phyloP scores from a whole-genome alignment of 106 monocot genomes.

The Dioscorea alata region DNA sequence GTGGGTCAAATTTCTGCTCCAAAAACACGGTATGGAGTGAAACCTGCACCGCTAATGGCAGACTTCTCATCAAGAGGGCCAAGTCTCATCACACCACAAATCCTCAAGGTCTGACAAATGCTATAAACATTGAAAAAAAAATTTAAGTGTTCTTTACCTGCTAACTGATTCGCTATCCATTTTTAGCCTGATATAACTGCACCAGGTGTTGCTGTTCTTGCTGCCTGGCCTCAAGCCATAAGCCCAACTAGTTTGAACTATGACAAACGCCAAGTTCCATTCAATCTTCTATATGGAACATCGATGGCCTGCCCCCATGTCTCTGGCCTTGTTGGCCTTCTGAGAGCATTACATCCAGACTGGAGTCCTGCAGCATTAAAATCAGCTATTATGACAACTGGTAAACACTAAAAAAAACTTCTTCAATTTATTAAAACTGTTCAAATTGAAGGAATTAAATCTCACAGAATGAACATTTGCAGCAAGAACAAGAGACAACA shows the following conservation, averaged over 20 bases:
- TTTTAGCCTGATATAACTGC: constrained; percentile 62
- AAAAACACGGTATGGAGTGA: constrained; percentile 18
- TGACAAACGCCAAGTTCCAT: constrained; percentile 20
- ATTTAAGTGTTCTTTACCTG: background rate
- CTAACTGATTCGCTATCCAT: background rate
- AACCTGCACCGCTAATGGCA: constrained; percentile 49
- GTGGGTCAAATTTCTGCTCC: constrained; percentile 23
- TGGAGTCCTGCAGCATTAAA: constrained; percentile 47
- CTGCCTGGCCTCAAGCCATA: constrained; percentile 21
- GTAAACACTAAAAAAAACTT: constrained; percentile 4
- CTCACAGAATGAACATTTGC: background rate
- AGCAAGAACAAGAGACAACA: constrained; percentile 29
- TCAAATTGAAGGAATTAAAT: too few relatives aligned
- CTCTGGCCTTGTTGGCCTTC: constrained; percentile 43
- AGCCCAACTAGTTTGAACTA: background rate
- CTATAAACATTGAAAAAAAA: background rate
- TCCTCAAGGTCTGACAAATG: constrained; percentile 47
- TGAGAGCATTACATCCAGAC: constrained; percentile 35
- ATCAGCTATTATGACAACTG: constrained; percentile 65
- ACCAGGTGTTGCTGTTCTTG: constrained; percentile 44
- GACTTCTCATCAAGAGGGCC: constrained; percentile 70
- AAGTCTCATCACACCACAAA: constrained; percentile 31
- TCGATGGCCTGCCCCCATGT: constrained; percentile 63
- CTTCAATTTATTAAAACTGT: too few relatives aligned
- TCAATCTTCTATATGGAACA: constrained; percentile 32